Percentiles rank a stretch among this genome's conserved stretches.
Evolutionary conservation across 805 yeast genomes (phyloP).

Genomic region (Kazachstania kunashirensis): DNA sequence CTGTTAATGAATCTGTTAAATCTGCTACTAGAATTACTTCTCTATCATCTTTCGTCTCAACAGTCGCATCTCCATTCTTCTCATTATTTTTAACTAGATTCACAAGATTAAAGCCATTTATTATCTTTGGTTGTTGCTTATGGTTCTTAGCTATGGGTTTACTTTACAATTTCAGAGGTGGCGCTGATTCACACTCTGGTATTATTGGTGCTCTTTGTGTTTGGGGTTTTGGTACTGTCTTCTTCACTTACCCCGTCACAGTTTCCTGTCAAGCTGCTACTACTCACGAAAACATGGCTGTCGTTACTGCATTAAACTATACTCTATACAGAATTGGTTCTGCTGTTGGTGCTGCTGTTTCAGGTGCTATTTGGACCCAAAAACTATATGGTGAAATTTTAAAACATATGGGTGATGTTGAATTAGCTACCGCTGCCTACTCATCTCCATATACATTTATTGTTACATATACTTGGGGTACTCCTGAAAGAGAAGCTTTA

Average conservation of each 20-base stretch:
- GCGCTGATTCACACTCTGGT: slow-evolving; percentile 40
- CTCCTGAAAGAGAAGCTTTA: slow-evolving; percentile 49
- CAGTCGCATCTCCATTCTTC: slow-evolving; percentile 46
- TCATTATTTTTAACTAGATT: slow-evolving; percentile 43
- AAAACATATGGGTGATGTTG: slow-evolving; percentile 31
- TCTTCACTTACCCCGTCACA: slow-evolving; percentile 56
- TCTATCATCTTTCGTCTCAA: slow-evolving; percentile 56
- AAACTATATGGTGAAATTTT: slow-evolving; percentile 38
- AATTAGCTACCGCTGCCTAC: slow-evolving; percentile 40
- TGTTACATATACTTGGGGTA: slow-evolving; percentile 45
- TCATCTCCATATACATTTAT: slow-evolving; percentile 45
- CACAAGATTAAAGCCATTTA: slow-evolving; percentile 49
- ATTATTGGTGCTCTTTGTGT: slow-evolving; percentile 57
- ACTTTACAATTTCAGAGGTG: slow-evolving; percentile 46
- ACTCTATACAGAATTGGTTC: slow-evolving; percentile 55
- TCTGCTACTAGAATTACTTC: slow-evolving; percentile 60
- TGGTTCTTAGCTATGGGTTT: slow-evolving; percentile 59
- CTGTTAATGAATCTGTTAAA: slow-evolving; percentile 44
- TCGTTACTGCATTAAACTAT: slow-evolving; percentile 48
- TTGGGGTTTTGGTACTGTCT: slow-evolving; percentile 62
- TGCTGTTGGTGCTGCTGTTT: slow-evolving; percentile 52
- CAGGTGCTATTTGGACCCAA: slow-evolving; percentile 70
- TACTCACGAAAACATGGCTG: slow-evolving; percentile 60
- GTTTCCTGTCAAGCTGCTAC: slow-evolving; percentile 52
- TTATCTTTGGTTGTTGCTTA: slow-evolving; percentile 45